These are phyloP conservation scores for Aleurites moluccanus DNA, from an alignment of 441 rosid species.

Conservation along the genomic window DNA sequence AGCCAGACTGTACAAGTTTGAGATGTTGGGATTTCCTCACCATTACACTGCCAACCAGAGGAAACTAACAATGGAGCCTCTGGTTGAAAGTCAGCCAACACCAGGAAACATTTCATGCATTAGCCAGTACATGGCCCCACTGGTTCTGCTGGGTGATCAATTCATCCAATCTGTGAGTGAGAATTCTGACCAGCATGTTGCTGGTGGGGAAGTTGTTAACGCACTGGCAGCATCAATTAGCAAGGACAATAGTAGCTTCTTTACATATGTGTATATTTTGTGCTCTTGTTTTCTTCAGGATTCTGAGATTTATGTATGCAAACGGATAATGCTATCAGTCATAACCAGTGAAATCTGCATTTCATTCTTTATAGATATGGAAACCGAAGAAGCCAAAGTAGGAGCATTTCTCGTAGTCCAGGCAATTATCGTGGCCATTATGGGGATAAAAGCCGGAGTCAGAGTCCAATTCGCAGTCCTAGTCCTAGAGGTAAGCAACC, in stretches of 20 bases:
- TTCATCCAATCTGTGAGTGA: background rate
- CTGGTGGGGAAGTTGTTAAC: background rate
- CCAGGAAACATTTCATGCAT: background rate
- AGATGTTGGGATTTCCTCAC: background rate
- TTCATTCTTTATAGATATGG: constrained; percentile 41
- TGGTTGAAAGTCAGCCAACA: background rate
- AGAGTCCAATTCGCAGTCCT: constrained; percentile 58
- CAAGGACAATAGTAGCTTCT: background rate
- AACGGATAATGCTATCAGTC: background rate
- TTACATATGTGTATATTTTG: background rate
- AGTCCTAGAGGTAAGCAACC: constrained; percentile 63
- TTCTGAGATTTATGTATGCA: background rate
- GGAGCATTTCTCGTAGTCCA: constrained; percentile 67
- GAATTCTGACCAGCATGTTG: background rate
- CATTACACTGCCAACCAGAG: background rate
- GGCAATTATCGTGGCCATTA: constrained; percentile 45
- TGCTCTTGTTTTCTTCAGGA: background rate
- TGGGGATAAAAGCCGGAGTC: constrained; percentile 52
- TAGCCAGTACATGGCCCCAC: background rate
- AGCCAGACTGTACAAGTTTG: background rate
- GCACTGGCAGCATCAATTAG: background rate
- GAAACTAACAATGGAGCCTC: background rate
- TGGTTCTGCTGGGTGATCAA: background rate
- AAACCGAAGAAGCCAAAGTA: constrained; percentile 47
- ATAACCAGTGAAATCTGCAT: constrained; percentile 14